Conservation (phyloP, 1,139 yeast species). For the Zygosaccharomyces sapae region DNA sequence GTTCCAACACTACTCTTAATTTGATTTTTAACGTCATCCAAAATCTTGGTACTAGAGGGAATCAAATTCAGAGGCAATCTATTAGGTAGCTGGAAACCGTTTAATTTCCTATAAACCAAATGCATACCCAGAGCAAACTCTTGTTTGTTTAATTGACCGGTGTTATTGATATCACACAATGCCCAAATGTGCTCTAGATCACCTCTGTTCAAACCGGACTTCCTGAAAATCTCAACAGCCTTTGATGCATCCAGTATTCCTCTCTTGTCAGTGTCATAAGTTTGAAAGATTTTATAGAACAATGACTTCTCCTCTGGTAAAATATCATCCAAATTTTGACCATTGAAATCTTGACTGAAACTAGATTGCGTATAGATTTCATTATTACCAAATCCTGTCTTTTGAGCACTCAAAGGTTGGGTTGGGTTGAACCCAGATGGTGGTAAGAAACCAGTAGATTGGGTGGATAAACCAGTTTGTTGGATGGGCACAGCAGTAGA, state of each 20-base stretch:
- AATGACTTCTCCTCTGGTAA: constrained; percentile 81
- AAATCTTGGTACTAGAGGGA: constrained; percentile 72
- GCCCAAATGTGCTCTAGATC: constrained; percentile 93
- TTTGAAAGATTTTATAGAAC: constrained; percentile 81
- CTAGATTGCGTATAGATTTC: constrained; percentile 36
- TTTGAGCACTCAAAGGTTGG: constrained; percentile 38
- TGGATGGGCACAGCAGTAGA: constrained; percentile 17
- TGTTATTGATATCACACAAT: constrained; percentile 63
- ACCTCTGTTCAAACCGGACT: constrained; percentile 79
- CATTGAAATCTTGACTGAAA: constrained; percentile 31
- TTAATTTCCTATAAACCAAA: constrained; percentile 67
- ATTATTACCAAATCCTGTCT: constrained; percentile 54
- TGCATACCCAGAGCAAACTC: constrained; percentile 85
- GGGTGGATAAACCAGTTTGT: constrained; percentile 32
- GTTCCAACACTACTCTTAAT: constrained; percentile 41
- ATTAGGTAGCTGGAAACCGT: constrained; percentile 69
- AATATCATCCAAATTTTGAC: constrained; percentile 57
- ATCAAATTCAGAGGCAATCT: constrained; percentile 67
- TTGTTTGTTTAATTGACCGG: constrained; percentile 70
- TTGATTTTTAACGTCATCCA: constrained; percentile 55
- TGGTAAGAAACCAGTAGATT: constrained; percentile 42
- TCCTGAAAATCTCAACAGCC: constrained; percentile 83
- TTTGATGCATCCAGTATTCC: constrained; percentile 77
- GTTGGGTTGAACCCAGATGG: constrained; percentile 33
- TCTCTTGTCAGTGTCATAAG: constrained; percentile 69